Percentiles rank a stretch among this genome's conserved stretches.
Evolutionary conservation across 805 yeast genomes (phyloP).

Genomic region (Lipomyces spencermartinsiae): DNA sequence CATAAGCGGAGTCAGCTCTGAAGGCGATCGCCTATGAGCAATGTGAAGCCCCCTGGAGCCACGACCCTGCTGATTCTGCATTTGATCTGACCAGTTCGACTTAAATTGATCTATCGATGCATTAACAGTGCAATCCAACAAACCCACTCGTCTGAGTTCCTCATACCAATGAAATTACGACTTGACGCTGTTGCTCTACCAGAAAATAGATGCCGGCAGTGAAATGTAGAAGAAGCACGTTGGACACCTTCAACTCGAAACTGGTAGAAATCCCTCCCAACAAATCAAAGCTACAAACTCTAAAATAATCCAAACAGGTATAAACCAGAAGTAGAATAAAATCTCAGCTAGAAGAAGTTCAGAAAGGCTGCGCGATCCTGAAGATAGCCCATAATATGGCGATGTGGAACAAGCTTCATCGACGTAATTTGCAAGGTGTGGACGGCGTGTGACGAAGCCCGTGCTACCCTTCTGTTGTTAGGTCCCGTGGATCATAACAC

Average conservation of each 20-base stretch:
- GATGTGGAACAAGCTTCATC: neutral
- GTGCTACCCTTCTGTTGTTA: neutral
- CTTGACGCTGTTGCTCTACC: neutral
- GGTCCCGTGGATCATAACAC: neutral
- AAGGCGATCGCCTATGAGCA: constrained; percentile 97
- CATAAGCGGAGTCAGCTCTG: constrained; percentile 91
- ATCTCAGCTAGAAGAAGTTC: neutral
- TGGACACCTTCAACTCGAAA: neutral
- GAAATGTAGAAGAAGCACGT: constrained; percentile 10
- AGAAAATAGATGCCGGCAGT: constrained; percentile 7
- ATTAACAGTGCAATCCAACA: neutral
- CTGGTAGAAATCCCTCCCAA: neutral
- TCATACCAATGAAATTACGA: neutral
- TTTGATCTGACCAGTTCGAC: neutral
- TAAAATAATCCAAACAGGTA: neutral
- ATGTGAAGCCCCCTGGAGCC: constrained; percentile 72
- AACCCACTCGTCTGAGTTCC: neutral
- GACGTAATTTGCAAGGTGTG: neutral
- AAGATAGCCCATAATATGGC: neutral
- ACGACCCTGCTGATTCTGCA: constrained; percentile 43
- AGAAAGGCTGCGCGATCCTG: neutral
- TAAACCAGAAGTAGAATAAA: neutral
- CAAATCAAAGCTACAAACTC: neutral
- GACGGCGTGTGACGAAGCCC: constrained; percentile 2
- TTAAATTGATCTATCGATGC: neutral